Conservation (phyloP, 176 grass and related monocot species). For the Rhynchospora pubera region DNA sequence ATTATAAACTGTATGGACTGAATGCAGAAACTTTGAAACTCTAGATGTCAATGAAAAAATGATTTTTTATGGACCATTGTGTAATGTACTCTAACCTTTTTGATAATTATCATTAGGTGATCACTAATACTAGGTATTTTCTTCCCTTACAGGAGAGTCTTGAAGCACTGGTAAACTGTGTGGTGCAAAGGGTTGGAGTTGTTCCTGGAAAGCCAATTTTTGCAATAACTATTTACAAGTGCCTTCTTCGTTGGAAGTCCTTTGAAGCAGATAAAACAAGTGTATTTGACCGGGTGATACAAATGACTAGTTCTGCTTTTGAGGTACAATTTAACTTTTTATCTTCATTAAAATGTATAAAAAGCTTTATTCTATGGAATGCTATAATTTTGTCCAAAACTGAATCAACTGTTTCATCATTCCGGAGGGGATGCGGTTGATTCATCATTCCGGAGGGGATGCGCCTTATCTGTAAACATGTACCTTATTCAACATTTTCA, state of each 20-base stretch:
- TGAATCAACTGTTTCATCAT: background rate
- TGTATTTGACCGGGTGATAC: constrained; percentile 83
- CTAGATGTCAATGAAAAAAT: background rate
- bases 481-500: background rate
- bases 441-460: background rate
- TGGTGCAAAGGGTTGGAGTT: constrained; percentile 66
- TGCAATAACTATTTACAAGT: constrained; percentile 94
- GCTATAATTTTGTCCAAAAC: background rate
- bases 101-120: background rate
- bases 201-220: constrained; percentile 71
- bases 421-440: no score
- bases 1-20: background rate
- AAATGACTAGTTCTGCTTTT: constrained; percentile 76
- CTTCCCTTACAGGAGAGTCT: constrained; percentile 63
- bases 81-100: background rate
- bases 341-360: constrained; percentile 6
- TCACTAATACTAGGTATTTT: constrained; percentile 11
- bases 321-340: constrained; percentile 48
- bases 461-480: background rate
- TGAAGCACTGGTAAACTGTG: constrained; percentile 61
- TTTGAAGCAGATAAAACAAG: constrained; percentile 86
- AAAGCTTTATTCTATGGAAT: background rate
- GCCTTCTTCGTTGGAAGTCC: constrained; percentile 83
- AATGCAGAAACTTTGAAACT: background rate
- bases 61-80: background rate